Base-by-base conservation (phyloP, 1,139 yeast genomes). In the Lodderomyces beijingensis region DNA sequence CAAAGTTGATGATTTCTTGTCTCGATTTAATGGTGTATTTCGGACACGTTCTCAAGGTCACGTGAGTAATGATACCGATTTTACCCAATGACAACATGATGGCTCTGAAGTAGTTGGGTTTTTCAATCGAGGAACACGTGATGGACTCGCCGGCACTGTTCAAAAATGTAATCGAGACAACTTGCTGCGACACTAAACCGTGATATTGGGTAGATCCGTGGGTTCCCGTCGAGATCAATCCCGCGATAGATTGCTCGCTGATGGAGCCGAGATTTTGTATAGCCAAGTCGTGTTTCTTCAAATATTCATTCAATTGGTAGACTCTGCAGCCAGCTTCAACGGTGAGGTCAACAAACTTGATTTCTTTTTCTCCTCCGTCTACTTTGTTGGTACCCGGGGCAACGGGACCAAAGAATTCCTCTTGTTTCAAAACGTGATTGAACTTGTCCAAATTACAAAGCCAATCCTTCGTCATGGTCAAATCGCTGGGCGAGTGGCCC, bases 151-250 rank as follows among this genome's bases (percentile, higher is more conserved):
- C 97, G 38, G 61, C 58, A 27, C 91, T 85, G 45, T 83, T 77
- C 37, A 84, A 75, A 27, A 89, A 62, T 4, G 84, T 77, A 38
- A 91, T 57, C 37, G 79, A 75, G 3, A 89, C 96, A 40, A 87
- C 73, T 55, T 88, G 96, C 49, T 88, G 91, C 8, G 93, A 78
- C 3, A 91, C 86, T 29, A 89, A 67, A 0, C 97, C 96, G 50
- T 91, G 97, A 55, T 73, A 86, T 33, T 91, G 93, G 6, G 95
- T 80, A 1, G 96, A 84, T 2, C 98, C 98, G 52, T 91, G 98
- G 1, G 97, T 88, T 24, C 97, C 97, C 0, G 98, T 91, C 2
- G 95, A 84, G 32, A 91, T 87, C 43, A 89, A 77, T 4, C 98
- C 98, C 3, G 95, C 98, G 27, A 88, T 68, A 11, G 95, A 84